Evolutionary conservation across 306 rosid genomes (phyloP).

Genomic region (Sechiopsis laciniata): DNA sequence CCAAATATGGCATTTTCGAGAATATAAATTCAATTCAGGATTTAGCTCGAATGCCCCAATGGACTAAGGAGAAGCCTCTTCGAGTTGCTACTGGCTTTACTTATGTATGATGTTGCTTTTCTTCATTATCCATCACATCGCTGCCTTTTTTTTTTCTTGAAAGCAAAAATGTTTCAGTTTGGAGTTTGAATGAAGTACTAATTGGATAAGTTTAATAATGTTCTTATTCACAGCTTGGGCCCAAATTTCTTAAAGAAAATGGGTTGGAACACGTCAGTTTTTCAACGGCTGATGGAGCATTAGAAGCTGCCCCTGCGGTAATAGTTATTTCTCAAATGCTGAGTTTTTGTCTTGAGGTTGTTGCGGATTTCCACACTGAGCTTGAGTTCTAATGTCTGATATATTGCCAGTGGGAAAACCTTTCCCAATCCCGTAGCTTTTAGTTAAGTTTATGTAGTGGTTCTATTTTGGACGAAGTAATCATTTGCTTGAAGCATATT

Average conservation of each 20-base stretch:
- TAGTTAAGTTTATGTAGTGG: background rate
- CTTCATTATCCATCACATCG: conserved; percentile 3
- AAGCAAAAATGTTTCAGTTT: conserved; percentile 2
- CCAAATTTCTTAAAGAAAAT: conserved; percentile 73
- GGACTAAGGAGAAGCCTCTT: conserved; percentile 72
- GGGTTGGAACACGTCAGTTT: conserved; percentile 66
- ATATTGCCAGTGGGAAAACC: background rate
- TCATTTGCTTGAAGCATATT: background rate
- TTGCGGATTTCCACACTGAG: background rate
- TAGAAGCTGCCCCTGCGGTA: conserved; percentile 99
- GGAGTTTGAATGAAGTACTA: background rate
- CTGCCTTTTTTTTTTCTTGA: background rate
- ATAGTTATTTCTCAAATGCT: conserved; percentile 23
- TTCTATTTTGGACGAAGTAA: background rate
- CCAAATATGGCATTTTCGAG: conserved; percentile 85
- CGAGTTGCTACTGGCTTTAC: conserved; percentile 93
- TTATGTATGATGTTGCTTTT: conserved; percentile 44
- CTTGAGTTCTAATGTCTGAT: background rate
- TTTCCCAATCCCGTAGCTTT: background rate
- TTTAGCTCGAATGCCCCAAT: conserved; percentile 80
- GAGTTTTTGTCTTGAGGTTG: background rate
- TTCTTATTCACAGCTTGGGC: conserved; percentile 60
- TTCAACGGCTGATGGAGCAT: conserved; percentile 94
- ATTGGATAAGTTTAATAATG: conserved; percentile 14
- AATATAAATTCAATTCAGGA: conserved; percentile 65